phyloP scores from a whole-genome alignment of 768 basidiomycete species.

The Hebeloma cylindrosporum region DNA sequence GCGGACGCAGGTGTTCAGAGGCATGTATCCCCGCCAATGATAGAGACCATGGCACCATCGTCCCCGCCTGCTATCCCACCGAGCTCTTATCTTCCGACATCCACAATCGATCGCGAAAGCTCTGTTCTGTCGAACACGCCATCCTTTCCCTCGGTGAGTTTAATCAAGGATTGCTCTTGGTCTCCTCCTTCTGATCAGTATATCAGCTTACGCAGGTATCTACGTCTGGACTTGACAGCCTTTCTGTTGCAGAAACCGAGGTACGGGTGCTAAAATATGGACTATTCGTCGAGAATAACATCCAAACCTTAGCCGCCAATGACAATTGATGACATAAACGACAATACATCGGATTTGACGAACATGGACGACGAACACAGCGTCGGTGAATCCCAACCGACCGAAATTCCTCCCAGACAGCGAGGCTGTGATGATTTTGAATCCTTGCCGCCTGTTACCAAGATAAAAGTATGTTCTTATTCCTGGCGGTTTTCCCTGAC shows the following conservation, averaged over 20 bases:
- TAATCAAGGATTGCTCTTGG: too few relatives aligned
- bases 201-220: too few relatives aligned
- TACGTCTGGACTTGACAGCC: neutral
- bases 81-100: conserved; percentile 20
- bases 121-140: conserved; percentile 8
- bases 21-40: conserved; percentile 22
- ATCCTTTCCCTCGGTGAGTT: too few relatives aligned
- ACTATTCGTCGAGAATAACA: neutral
- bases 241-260: conserved; percentile 1
- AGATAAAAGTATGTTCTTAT: conserved; percentile 45
- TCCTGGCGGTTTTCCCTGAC: neutral
- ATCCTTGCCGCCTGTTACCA: conserved; percentile 36
- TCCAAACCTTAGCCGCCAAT: neutral
- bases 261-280: neutral
- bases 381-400: neutral
- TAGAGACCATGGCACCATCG: conserved; percentile 16
- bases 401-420: conserved; percentile 10
- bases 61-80: conserved; percentile 26
- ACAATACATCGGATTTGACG: conserved; percentile 10
- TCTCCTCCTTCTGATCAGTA: too few relatives aligned
- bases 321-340: conserved; percentile 1
- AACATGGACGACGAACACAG: neutral
- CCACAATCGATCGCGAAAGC: conserved; percentile 9
- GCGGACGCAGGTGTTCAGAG: conserved; percentile 1
- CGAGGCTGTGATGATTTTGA: conserved; percentile 20